Base-by-base conservation (phyloP, 352 stramenopile species). In the Aphanomyces stellatus region DNA sequence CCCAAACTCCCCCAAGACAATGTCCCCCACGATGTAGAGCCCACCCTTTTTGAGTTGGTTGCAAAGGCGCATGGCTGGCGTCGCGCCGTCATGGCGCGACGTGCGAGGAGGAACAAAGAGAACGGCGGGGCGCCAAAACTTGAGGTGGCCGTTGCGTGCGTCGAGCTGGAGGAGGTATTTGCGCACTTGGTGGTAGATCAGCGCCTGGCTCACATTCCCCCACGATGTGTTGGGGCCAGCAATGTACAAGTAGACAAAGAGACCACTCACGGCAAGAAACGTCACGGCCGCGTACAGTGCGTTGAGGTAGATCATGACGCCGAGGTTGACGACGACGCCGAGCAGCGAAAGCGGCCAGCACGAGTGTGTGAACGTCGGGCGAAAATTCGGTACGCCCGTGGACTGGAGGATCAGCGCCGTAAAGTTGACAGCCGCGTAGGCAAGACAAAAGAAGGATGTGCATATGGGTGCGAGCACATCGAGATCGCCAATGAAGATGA, bases 131-230 rank as follows among this genome's bases (percentile, higher is more conserved):
- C 84, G 73, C 84, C 84, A 93, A 70, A 79, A 88, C 74, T 93
- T 93, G 57, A 79, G 82, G 61, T 93, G 84, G 15, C 74, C 76
- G 35, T 85, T 87, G 19, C 81, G 69, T 11, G 72, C 66, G 61
- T 93, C 84, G 15, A 93, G 69, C 0, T 80, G 80, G 22, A 93
- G 65, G n/a, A 93, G 60, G 43, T 85, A 88, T 69, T 93, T 93
- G 49, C 84, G 79, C 25, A 88, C 84, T 72, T 91, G 81, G 55
- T 93, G 84, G 64, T 88, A 93, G n/a, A 93, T 88, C 30, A 93
- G 70, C n/a, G 84, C 81, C 53, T 93, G 84, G n/a, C 78, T 85
- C 40, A 93, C 87, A 53, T 90, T 84, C 1, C 84, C 84, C 84
- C 84, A 93, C 17, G 34, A 41, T 31, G 77, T 76, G 25, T 72